Evolutionary conservation across 1,284 basidiomycete species (phyloP).

Genomic region (Ceratobasidium sp.): DNA sequence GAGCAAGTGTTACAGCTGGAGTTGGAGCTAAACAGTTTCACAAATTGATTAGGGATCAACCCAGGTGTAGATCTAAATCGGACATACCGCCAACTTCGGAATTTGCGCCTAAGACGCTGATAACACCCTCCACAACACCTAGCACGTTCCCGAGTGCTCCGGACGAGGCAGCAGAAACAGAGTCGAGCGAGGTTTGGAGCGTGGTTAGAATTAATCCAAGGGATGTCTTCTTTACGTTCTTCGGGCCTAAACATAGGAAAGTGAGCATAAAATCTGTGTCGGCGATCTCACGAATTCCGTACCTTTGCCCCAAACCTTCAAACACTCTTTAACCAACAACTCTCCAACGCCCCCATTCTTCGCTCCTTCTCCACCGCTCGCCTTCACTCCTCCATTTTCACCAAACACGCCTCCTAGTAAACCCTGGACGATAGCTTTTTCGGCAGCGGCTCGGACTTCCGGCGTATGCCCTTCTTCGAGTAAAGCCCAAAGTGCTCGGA

Average conservation of each 20-base stretch:
- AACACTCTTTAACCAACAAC: constrained; percentile 31
- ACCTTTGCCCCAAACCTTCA: constrained; percentile 37
- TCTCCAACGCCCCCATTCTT: neutral
- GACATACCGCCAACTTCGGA: constrained; percentile 59
- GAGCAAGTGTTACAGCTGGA: constrained; percentile 50
- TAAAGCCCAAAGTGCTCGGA: constrained; percentile 23
- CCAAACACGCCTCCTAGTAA: constrained; percentile 24
- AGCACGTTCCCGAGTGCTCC: constrained; percentile 33
- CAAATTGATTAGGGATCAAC: neutral
- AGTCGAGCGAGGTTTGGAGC: constrained; percentile 25
- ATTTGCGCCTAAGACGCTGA: constrained; percentile 21
- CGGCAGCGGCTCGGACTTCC: constrained; percentile 25
- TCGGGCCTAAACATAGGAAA: neutral
- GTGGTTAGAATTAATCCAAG: constrained; percentile 25
- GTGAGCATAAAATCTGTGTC: no score
- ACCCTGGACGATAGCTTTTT: constrained; percentile 15
- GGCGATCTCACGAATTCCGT: neutral
- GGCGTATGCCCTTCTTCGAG: constrained; percentile 19
- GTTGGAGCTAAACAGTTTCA: constrained; percentile 9
- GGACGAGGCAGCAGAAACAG: constrained; percentile 35
- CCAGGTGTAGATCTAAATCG: constrained; percentile 52
- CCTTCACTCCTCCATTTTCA: neutral
- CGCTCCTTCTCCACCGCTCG: neutral
- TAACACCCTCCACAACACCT: constrained; percentile 13
- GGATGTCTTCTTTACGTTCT: constrained; percentile 38